Percentiles rank a stretch among this genome's conserved stretches.
Evolutionary conservation across 2,329 filamentous ascomycete genomes (phyloP).

Genomic region (Escovopsis sp.): DNA sequence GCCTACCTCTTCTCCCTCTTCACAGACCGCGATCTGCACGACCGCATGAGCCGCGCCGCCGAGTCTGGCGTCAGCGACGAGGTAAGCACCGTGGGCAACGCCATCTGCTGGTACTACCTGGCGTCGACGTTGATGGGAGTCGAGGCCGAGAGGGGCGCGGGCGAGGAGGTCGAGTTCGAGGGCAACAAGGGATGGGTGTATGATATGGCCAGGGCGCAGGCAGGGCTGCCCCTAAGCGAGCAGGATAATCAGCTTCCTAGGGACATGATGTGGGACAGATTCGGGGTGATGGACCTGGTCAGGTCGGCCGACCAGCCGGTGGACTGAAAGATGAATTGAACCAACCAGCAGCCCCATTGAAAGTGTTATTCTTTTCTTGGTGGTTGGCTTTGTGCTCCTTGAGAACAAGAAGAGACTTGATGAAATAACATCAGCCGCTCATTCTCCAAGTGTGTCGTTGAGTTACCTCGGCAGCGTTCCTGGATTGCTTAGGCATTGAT

Average conservation of each 20-base stretch:
- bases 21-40: slow-evolving; percentile 48
- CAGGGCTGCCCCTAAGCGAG: slow-evolving; percentile 40
- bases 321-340: too few species aligned
- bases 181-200: slow-evolving; percentile 7
- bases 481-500: too few species aligned
- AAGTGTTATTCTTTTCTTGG: too few species aligned
- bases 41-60: slow-evolving; percentile 51
- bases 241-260: slow-evolving; percentile 41
- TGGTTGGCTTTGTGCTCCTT: too few species aligned
- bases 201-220: slow-evolving; percentile 27
- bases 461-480: too few species aligned
- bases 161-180: slow-evolving; percentile 1
- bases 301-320: too few species aligned
- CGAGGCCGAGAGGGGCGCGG: background rate
- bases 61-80: slow-evolving; percentile 59
- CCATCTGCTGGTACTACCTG: slow-evolving; percentile 64
- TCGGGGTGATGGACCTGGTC: too few species aligned
- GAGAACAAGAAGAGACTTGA: too few species aligned
- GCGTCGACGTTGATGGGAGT: slow-evolving; percentile 39
- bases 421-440: too few species aligned
- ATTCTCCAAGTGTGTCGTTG: too few species aligned
- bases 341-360: too few species aligned
- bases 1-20: slow-evolving; percentile 51
- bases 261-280: background rate
- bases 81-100: slow-evolving; percentile 68